Conservation (phyloP, 257 asterid genomes). For the Lantana camara region DNA sequence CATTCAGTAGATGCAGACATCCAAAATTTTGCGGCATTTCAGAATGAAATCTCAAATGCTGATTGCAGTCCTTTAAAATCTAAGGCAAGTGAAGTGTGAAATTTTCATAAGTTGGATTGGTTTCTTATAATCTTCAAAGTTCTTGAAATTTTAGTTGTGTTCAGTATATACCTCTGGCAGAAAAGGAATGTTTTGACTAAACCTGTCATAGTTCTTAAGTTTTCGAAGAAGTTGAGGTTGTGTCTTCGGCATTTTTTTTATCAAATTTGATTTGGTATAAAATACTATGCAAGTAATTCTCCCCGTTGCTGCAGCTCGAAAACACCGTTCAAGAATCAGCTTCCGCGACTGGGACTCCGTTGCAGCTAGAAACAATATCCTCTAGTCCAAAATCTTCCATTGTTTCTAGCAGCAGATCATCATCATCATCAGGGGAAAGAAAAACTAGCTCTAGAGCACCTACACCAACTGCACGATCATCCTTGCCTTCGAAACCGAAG, state of each 20-base stretch:
- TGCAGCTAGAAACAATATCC: conserved; percentile 22
- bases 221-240: too few relatives aligned
- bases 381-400: conserved; percentile 29
- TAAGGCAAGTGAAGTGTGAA: conserved; percentile 40
- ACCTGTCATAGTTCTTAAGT: too few relatives aligned
- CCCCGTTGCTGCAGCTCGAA: conserved; percentile 43
- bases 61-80: conserved; percentile 27
- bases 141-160: too few relatives aligned
- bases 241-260: too few relatives aligned
- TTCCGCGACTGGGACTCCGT: conserved; percentile 24
- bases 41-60: conserved; percentile 19
- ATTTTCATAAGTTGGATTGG: background rate
- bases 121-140: too few relatives aligned
- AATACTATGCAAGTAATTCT: conserved; percentile 2
- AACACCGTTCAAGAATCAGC: conserved; percentile 34
- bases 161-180: too few relatives aligned
- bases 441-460: conserved; percentile 51
- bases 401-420: conserved; percentile 41
- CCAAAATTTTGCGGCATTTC: conserved; percentile 27
- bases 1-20: conserved; percentile 36
- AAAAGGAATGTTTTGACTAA: too few relatives aligned
- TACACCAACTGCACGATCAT: conserved; percentile 54
- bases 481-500: conserved; percentile 43
- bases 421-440: conserved; percentile 37
- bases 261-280: background rate